Evolutionary conservation across 257 asterid genomes (phyloP).

Genomic region (Paraleonurus japonicus): DNA sequence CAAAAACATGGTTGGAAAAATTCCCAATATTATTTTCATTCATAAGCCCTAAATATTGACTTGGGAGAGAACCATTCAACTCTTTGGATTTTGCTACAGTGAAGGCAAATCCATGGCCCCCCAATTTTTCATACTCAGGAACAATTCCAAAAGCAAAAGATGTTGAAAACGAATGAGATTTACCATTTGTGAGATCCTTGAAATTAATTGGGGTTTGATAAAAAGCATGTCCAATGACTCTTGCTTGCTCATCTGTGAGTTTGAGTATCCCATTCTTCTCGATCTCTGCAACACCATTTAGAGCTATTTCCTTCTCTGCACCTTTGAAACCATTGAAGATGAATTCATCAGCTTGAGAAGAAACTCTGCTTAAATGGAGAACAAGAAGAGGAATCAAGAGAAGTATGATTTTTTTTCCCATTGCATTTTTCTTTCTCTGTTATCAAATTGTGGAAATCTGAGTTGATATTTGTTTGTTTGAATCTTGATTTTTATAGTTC

Average conservation of each 20-base stretch:
- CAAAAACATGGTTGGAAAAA: constrained; percentile 60
- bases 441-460: neutral
- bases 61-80: constrained; percentile 46
- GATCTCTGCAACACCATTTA: constrained; percentile 54
- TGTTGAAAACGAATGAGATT: constrained; percentile 57
- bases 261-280: constrained; percentile 47
- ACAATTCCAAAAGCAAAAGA: constrained; percentile 65
- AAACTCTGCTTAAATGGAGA: constrained; percentile 30
- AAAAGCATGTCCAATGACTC: constrained; percentile 56
- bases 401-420: constrained; percentile 36
- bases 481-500: neutral
- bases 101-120: constrained; percentile 79
- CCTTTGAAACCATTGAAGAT: constrained; percentile 47
- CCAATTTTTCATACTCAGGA: constrained; percentile 47
- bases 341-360: constrained; percentile 45
- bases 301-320: constrained; percentile 24
- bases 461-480: neutral
- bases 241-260: constrained; percentile 45
- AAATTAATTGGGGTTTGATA: constrained; percentile 43
- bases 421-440: constrained; percentile 15
- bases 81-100: constrained; percentile 37
- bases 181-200: constrained; percentile 44
- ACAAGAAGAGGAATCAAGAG: constrained; percentile 22
- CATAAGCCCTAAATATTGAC: constrained; percentile 61
- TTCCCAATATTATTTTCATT: constrained; percentile 43